Percentiles rank a stretch among this genome's conserved stretches.
phyloP scores from a whole-genome alignment of 352 stramenopile species.

The Globisporangium paddicum region DNA sequence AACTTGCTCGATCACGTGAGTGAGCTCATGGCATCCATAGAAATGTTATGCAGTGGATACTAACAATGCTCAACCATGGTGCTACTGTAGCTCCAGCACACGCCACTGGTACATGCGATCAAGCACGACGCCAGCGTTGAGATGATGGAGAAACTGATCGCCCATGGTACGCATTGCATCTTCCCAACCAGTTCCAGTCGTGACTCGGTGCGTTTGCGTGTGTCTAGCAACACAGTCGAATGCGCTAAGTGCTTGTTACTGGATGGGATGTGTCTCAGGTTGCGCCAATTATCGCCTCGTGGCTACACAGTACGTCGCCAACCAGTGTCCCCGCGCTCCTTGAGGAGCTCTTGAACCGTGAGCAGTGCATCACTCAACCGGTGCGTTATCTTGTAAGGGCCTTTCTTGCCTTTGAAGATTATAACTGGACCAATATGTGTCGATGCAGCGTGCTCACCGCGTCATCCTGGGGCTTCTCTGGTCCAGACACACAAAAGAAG shows the following conservation, averaged over 20 bases:
- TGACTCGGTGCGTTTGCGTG: constrained; percentile 6
- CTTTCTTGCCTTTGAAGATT: no score
- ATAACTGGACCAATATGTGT: neutral
- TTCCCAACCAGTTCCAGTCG: neutral
- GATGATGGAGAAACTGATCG: neutral
- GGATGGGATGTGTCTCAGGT: no score
- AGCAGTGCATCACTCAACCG: neutral
- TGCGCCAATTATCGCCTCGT: neutral
- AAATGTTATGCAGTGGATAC: no score
- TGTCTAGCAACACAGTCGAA: no score
- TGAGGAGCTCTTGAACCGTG: neutral
- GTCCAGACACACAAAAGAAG: constrained; percentile 18
- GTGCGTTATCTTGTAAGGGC: no score
- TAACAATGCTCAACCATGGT: no score
- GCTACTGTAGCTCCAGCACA: neutral
- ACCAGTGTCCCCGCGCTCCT: neutral
- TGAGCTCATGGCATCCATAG: no score
- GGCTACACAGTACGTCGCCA: neutral
- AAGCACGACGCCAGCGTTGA: neutral
- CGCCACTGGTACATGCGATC: neutral
- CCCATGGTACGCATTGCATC: neutral
- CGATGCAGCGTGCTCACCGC: neutral
- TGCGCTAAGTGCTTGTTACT: no score
- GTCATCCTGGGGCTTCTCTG: constrained; percentile 16
- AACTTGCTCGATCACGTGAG: constrained; percentile 1